These are phyloP conservation scores for Hysterangium stoloniferum DNA, from an alignment of 768 basidiomycete species.

Conservation along the genomic window DNA sequence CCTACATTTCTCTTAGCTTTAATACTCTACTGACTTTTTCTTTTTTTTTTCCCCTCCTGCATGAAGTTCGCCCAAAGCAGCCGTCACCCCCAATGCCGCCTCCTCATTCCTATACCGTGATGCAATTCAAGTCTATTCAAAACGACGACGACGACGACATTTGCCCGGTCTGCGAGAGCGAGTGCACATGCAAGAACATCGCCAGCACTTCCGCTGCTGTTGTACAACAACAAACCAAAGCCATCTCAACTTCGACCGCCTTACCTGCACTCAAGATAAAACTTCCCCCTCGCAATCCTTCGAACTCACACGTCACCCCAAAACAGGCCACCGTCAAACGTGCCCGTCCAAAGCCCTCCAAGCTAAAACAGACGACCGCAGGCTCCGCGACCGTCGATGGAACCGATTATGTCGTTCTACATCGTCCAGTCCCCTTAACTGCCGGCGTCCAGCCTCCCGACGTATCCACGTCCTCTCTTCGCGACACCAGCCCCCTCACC, in stretches of 20 bases:
- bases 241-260: slow-evolving; percentile 21
- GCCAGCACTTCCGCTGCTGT: slow-evolving; percentile 22
- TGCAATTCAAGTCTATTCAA: slow-evolving; percentile 32
- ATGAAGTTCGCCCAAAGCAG: slow-evolving; percentile 37
- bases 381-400: slow-evolving; percentile 28
- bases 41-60: slow-evolving; percentile 11
- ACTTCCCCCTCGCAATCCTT: slow-evolving; percentile 45
- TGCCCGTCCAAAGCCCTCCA: slow-evolving; percentile 18
- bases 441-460: slow-evolving; percentile 10
- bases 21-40: slow-evolving; percentile 7
- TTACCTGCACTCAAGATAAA: slow-evolving; percentile 53
- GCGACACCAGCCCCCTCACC: slow-evolving; percentile 8
- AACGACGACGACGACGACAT: slow-evolving; percentile 83
- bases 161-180: slow-evolving; percentile 85
- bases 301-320: slow-evolving; percentile 37
- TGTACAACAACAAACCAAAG: slow-evolving; percentile 21
- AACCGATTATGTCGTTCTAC: slow-evolving; percentile 14
- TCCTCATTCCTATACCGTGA: slow-evolving; percentile 64
- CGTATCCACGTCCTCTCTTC: slow-evolving; percentile 2
- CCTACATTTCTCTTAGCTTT: neutral
- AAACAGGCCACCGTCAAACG: slow-evolving; percentile 21
- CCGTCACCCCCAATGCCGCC: slow-evolving; percentile 57
- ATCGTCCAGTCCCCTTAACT: slow-evolving; percentile 8
- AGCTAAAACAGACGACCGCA: slow-evolving; percentile 31
- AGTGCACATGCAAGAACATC: slow-evolving; percentile 69